Conservation (phyloP, 148 eudicot species). For the Vaccinium darrowii region DNA sequence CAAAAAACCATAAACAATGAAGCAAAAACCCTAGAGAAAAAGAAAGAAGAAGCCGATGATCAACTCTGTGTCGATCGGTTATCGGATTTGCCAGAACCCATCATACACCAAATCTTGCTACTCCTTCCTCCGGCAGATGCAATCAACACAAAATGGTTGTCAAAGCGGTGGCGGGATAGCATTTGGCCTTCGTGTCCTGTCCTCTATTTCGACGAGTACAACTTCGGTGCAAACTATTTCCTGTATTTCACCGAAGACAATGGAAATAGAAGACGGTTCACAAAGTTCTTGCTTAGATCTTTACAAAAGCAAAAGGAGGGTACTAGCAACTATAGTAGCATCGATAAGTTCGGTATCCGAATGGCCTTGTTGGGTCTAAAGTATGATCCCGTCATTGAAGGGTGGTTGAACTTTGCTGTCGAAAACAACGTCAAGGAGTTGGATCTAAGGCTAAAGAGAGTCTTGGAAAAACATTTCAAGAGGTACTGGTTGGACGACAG, state of each 20-base stretch:
- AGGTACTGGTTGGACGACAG: neutral
- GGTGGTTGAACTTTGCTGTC: neutral
- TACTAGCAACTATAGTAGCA: neutral
- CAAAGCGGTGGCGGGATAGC: neutral
- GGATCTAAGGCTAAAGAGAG: neutral
- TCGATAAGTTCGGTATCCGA: neutral
- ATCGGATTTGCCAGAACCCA: neutral
- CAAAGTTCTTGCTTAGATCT: neutral
- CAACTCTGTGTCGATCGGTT: neutral
- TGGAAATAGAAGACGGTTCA: neutral
- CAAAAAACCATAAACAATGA: neutral
- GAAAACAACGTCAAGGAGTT: neutral
- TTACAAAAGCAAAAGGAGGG: neutral
- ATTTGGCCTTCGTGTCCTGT: neutral
- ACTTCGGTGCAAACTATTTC: neutral
- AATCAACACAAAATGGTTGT: neutral
- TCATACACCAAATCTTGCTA: neutral
- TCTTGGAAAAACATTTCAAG: neutral
- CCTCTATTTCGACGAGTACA: neutral
- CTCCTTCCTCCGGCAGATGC: neutral
- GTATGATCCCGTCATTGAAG: neutral
- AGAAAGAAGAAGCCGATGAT: neutral
- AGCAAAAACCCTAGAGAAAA: neutral
- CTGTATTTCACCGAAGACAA: neutral
- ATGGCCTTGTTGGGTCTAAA: neutral